Conservation (phyloP, 371 early-diverging fungal species). For the Zopfochytrium polystomum region DNA sequence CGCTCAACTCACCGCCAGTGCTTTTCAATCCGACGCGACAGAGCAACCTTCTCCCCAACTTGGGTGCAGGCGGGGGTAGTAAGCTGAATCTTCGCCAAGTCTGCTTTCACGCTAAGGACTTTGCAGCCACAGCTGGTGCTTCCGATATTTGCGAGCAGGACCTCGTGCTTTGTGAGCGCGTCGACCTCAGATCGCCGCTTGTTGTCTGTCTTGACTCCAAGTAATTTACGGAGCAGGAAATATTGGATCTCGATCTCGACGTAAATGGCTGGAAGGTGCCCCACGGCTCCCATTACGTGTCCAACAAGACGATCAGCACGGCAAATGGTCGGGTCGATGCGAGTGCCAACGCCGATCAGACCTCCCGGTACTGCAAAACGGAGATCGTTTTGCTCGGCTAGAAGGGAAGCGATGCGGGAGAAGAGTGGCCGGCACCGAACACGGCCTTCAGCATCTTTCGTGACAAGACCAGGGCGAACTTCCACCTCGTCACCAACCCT, state of each 20-base stretch:
- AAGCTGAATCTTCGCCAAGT: slow-evolving; percentile 91
- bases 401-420: slow-evolving; percentile 88
- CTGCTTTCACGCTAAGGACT: slow-evolving; percentile 89
- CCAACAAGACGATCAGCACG: slow-evolving; percentile 99
- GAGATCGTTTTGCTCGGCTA: slow-evolving; percentile 92
- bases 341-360: slow-evolving; percentile 98
- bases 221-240: slow-evolving; percentile 93
- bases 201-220: slow-evolving; percentile 94
- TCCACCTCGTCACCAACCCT: slow-evolving; percentile 98
- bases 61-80: slow-evolving; percentile 97
- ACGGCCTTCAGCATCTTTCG: slow-evolving; percentile 87
- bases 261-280: slow-evolving; percentile 95
- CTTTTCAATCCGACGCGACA: slow-evolving; percentile 97
- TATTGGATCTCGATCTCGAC: slow-evolving; percentile 95
- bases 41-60: slow-evolving; percentile 96
- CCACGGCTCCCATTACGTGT: slow-evolving; percentile 96
- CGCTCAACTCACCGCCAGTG: slow-evolving; percentile 89
- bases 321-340: slow-evolving; percentile 98
- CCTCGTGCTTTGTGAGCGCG: slow-evolving; percentile 92
- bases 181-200: slow-evolving; percentile 95
- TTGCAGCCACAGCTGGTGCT: slow-evolving; percentile 98
- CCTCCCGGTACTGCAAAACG: slow-evolving; percentile 99
- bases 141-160: slow-evolving; percentile 98
- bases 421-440: slow-evolving; percentile 91
- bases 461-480: slow-evolving; percentile 97